Conservation (phyloP, 1,284 basidiomycete genomes). For the Thelephora terrestris region DNA sequence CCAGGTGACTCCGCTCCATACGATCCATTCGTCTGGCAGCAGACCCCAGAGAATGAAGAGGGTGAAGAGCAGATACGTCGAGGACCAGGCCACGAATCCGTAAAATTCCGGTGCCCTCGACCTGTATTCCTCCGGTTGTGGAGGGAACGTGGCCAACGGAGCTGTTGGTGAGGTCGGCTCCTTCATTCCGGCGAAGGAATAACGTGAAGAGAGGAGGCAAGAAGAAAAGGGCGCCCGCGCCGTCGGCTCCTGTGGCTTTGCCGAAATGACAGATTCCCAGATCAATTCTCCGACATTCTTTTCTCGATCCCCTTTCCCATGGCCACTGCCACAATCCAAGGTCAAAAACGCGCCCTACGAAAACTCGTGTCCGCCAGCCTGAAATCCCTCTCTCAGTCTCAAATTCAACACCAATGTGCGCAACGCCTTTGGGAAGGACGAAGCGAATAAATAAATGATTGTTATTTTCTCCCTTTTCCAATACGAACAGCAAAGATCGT, state of each 20-base stretch:
- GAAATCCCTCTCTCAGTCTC: slow-evolving; percentile 28
- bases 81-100: slow-evolving; percentile 77
- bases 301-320: no score
- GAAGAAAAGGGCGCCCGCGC: no score
- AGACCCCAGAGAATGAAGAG: slow-evolving; percentile 63
- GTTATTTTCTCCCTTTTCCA: background rate
- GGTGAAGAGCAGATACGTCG: slow-evolving; percentile 62
- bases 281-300: no score
- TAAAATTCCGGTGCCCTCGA: slow-evolving; percentile 76
- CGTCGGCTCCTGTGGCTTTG: no score
- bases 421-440: background rate
- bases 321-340: slow-evolving; percentile 17
- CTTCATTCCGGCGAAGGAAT: slow-evolving; percentile 4
- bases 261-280: no score
- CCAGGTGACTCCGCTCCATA: slow-evolving; percentile 65
- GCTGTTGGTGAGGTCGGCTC: slow-evolving; percentile 38
- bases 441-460: background rate
- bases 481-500: slow-evolving; percentile 41
- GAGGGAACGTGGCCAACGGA: slow-evolving; percentile 44
- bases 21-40: slow-evolving; percentile 42
- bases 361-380: slow-evolving; percentile 37
- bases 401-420: slow-evolving; percentile 54
- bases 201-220: background rate
- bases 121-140: slow-evolving; percentile 32
- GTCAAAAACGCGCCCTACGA: slow-evolving; percentile 45